Evolutionary conservation across 345 rosid genomes (phyloP).

Genomic region (Eutrema yunnanense): DNA sequence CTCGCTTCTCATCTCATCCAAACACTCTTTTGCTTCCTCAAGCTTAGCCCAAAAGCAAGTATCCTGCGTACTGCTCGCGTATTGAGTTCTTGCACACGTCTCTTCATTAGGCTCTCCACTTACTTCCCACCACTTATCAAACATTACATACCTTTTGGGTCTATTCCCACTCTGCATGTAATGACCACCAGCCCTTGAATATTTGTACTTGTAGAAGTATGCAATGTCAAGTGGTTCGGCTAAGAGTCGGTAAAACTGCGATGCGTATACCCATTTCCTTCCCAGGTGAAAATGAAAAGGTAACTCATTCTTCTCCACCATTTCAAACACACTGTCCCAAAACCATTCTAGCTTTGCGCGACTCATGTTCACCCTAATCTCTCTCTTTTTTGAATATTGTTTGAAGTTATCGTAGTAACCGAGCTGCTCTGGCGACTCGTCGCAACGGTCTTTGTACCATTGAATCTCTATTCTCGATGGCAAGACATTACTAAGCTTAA

Average conservation of each 20-base stretch:
- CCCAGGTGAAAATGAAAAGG: constrained; percentile 56
- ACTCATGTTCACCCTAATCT: constrained; percentile 50
- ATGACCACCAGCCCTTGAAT: constrained; percentile 34
- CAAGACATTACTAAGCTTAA: constrained; percentile 36
- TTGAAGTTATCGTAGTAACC: constrained; percentile 81
- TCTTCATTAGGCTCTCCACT: not conserved
- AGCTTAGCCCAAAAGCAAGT: constrained; percentile 84
- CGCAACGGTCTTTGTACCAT: constrained; percentile 55
- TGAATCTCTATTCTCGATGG: constrained; percentile 52
- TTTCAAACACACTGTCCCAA: constrained; percentile 57
- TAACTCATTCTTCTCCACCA: constrained; percentile 59
- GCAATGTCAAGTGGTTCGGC: constrained; percentile 83
- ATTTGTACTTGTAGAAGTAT: constrained; percentile 37
- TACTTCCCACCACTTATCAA: constrained; percentile 62
- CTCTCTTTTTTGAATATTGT: constrained; percentile 41
- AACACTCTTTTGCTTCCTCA: constrained; percentile 64
- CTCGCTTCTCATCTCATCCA: constrained; percentile 38
- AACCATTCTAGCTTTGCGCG: constrained; percentile 53
- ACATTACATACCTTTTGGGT: constrained; percentile 56
- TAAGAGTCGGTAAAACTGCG: constrained; percentile 62
- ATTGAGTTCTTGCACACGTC: constrained; percentile 35
- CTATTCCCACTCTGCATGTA: constrained; percentile 53
- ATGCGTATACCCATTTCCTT: constrained; percentile 57
- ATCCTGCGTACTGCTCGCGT: constrained; percentile 69
- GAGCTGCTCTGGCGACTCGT: constrained; percentile 40